Percentiles rank a stretch among this genome's conserved stretches.
Conservation (phyloP, 257 asterid genomes). For the Solanum appendiculatum region DNA sequence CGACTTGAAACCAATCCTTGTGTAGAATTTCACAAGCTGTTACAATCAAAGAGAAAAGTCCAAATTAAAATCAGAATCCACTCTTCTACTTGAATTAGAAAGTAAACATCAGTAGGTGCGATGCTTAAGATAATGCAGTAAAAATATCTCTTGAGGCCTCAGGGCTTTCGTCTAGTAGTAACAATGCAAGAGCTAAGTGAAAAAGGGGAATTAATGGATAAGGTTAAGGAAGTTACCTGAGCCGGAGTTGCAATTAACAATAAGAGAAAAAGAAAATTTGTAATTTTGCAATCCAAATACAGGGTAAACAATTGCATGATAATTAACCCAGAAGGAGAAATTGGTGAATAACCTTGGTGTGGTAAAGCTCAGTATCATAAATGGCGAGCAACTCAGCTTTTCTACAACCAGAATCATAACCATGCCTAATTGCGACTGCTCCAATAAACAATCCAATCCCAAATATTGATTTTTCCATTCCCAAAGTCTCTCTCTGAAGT, state of each 20-base stretch:
- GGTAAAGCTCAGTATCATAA: constrained; percentile 70
- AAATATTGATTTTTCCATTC: constrained; percentile 78
- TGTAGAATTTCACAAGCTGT: constrained; percentile 88
- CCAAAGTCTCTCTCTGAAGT: constrained; percentile 53
- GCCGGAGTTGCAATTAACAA: neutral
- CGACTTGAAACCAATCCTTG: constrained; percentile 63
- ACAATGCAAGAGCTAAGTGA: neutral
- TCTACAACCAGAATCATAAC: constrained; percentile 62
- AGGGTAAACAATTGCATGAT: neutral
- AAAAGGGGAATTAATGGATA: neutral
- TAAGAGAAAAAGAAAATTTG: neutral
- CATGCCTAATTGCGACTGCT: constrained; percentile 78
- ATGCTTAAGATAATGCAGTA: neutral
- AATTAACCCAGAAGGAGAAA: neutral
- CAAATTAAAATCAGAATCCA: neutral
- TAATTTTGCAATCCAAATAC: neutral
- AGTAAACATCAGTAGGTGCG: neutral
- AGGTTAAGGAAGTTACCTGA: neutral
- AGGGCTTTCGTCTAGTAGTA: neutral
- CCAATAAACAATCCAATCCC: constrained; percentile 92
- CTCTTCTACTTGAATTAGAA: neutral
- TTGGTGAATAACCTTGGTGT: constrained; percentile 47
- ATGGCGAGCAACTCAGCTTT: constrained; percentile 86
- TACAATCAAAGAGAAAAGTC: neutral
- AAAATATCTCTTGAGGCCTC: neutral